These are phyloP conservation scores for Lentinula lateritia DNA, from an alignment of 768 basidiomycete species.

Conservation along the genomic window DNA sequence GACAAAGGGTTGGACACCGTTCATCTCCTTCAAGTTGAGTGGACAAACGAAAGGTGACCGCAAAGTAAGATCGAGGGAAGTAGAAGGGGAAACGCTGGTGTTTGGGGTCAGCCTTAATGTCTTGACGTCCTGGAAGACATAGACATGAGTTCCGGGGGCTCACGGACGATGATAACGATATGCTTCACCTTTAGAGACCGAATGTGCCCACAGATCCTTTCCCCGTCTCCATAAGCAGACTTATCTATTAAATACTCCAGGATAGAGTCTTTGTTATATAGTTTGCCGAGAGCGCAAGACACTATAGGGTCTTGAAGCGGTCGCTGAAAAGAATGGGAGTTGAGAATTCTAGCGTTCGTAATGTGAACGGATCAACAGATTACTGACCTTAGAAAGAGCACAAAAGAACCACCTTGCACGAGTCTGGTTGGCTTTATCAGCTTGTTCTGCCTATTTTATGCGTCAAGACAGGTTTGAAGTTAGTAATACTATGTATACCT, in stretches of 20 bases:
- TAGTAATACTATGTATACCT: slow-evolving; percentile 32
- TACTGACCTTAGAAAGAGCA: slow-evolving; percentile 90
- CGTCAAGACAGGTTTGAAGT: neutral
- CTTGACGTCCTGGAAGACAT: slow-evolving; percentile 66
- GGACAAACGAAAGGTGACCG: slow-evolving; percentile 83
- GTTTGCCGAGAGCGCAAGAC: slow-evolving; percentile 85
- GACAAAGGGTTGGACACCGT: slow-evolving; percentile 82
- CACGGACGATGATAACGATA: neutral
- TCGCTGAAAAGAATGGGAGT: slow-evolving; percentile 35
- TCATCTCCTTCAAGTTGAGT: slow-evolving; percentile 91
- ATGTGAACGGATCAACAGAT: slow-evolving; percentile 11
- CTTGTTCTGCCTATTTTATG: slow-evolving; percentile 61
- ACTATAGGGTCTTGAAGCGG: slow-evolving; percentile 88
- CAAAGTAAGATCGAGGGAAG: slow-evolving; percentile 36
- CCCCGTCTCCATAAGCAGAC: slow-evolving; percentile 83
- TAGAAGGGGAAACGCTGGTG: slow-evolving; percentile 40
- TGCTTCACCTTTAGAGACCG: slow-evolving; percentile 76
- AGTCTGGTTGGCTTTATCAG: slow-evolving; percentile 86
- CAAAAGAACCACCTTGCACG: slow-evolving; percentile 90
- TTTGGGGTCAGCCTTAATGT: slow-evolving; percentile 79
- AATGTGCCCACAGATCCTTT: slow-evolving; percentile 89
- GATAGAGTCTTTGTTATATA: slow-evolving; percentile 95
- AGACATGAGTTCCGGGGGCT: neutral
- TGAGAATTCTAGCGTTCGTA: neutral
- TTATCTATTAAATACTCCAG: slow-evolving; percentile 87